Percentiles rank a stretch among this genome's conserved stretches.
These are phyloP conservation scores for Hypholoma fasciculare DNA, from an alignment of 768 basidiomycete species.

Conservation along the genomic window DNA sequence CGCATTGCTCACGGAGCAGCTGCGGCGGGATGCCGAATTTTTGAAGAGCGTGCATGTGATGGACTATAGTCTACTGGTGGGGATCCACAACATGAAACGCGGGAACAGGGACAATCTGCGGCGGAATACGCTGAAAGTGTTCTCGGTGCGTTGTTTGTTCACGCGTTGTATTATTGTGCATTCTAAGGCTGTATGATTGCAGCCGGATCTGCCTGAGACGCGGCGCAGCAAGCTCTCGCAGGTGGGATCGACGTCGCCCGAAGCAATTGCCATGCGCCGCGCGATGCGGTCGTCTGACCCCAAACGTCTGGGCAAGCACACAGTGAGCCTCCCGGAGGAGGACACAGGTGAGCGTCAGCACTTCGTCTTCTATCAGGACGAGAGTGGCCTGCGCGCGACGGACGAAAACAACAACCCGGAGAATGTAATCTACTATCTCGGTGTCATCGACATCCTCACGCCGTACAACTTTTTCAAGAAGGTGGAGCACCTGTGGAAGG, in stretches of 20 bases:
- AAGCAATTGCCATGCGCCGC: constrained; percentile 82
- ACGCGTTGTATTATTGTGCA: not conserved
- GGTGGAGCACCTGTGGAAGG: constrained; percentile 91
- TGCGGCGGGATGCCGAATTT: constrained; percentile 85
- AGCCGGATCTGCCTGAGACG: constrained; percentile 71
- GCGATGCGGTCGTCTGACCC: constrained; percentile 85
- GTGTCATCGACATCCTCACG: constrained; percentile 96
- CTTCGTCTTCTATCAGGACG: constrained; percentile 96
- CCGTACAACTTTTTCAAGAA: constrained; percentile 81
- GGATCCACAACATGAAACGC: constrained; percentile 87
- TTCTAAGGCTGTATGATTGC: constrained; percentile 1
- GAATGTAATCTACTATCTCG: constrained; percentile 89
- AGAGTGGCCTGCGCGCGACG: constrained; percentile 89
- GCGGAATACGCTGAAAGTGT: constrained; percentile 88
- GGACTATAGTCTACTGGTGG: constrained; percentile 95
- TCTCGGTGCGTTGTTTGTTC: constrained; percentile 62
- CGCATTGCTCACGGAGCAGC: constrained; percentile 87
- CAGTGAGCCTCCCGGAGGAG: constrained; percentile 58
- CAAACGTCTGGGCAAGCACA: constrained; percentile 55
- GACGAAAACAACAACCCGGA: constrained; percentile 76
- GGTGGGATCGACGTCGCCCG: constrained; percentile 55
- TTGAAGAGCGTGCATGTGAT: constrained; percentile 84
- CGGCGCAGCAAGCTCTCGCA: constrained; percentile 63
- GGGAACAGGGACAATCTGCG: constrained; percentile 93
- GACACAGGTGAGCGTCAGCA: constrained; percentile 66